Base-by-base conservation (phyloP, 441 rosid genomes). In the Kokia cookei region DNA sequence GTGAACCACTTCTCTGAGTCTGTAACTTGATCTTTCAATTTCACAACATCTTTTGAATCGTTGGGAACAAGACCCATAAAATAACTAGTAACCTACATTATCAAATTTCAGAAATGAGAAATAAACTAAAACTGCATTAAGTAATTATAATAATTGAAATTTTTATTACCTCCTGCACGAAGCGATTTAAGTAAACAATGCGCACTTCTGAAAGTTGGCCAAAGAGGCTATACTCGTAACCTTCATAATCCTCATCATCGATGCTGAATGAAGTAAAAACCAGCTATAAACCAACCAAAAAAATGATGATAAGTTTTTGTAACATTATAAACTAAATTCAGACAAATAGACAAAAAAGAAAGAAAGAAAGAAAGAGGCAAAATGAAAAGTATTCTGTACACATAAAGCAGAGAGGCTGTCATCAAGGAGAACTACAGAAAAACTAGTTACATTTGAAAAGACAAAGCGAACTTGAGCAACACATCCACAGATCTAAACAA, bases 121-220 rank as follows among this genome's bases (percentile, higher is more conserved):
- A 50, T 19, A 19, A 54, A 80, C 51, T 48, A 72, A 77, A 78
- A 75, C 2, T 19, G 42, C 48, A 43, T 43, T 22, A 62, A 64
- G 67, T 65, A 75, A 71, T 54, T 65, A 68, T 63, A 48, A 70
- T 71, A 24, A 78, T 17, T 58, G 61, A 68, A 83, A 58, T 50
- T 69, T 65, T 9, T 57, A 58, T 74, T 88, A 96, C 99, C 99
- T 96, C 99, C 89, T 91, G 97, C 73, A 96, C 85, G 82, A 96
- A 96, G 72, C 99, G 97, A 84, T 93, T 92, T 80, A 96, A 83
- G 86, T 91, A 96, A 77, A 96, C 94, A 82, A 96, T 42, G 55
- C 97, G 97, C 73, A 96, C 98, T 96, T 96, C 99, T 73, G 99
- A 96, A 79, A 96, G 89, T 87, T 96, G 90, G 53, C 99, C 99